A percentile compares a stretch with the other conserved stretches of the same genome.
These are phyloP conservation scores for Leccinum longicurvipes DNA, from an alignment of 768 basidiomycete genomes.

Conservation along the genomic window DNA sequence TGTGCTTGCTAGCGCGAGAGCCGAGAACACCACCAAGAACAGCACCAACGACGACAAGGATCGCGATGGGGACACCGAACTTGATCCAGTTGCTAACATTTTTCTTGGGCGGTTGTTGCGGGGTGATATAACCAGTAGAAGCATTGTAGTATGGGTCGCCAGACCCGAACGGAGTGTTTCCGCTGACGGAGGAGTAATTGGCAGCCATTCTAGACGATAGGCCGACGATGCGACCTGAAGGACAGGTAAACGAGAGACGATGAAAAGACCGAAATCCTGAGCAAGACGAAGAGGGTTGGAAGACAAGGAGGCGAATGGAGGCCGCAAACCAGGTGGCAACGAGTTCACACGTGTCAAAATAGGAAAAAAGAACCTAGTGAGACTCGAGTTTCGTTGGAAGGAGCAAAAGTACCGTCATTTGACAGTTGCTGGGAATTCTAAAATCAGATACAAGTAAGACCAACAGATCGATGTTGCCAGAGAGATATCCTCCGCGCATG, in stretches of 20 bases:
- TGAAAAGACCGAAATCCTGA: conserved; percentile 9
- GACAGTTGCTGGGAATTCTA: no score
- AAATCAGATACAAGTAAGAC: no score
- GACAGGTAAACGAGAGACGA: conserved; percentile 23
- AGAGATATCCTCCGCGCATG: no score
- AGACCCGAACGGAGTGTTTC: conserved; percentile 48
- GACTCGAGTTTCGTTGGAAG: not conserved
- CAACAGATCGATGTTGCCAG: no score
- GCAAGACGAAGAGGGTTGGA: conserved; percentile 8
- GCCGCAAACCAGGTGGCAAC: conserved; percentile 1
- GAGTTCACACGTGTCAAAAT: conserved; percentile 15
- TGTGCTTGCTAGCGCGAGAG: conserved; percentile 47
- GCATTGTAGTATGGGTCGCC: conserved; percentile 68
- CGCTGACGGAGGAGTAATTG: conserved; percentile 36
- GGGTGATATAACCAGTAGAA: conserved; percentile 68
- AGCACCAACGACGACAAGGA: conserved; percentile 62
- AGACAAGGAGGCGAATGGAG: not conserved
- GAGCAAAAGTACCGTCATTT: no score
- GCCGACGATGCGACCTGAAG: conserved; percentile 14
- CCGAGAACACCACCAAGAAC: conserved; percentile 82
- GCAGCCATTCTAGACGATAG: conserved; percentile 35
- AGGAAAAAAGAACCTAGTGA: not conserved
- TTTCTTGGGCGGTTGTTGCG: conserved; percentile 45
- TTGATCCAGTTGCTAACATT: conserved; percentile 70
- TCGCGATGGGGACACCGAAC: conserved; percentile 62